phyloP scores from a whole-genome alignment of 257 asterid genomes.

The Solanum virginianum region DNA sequence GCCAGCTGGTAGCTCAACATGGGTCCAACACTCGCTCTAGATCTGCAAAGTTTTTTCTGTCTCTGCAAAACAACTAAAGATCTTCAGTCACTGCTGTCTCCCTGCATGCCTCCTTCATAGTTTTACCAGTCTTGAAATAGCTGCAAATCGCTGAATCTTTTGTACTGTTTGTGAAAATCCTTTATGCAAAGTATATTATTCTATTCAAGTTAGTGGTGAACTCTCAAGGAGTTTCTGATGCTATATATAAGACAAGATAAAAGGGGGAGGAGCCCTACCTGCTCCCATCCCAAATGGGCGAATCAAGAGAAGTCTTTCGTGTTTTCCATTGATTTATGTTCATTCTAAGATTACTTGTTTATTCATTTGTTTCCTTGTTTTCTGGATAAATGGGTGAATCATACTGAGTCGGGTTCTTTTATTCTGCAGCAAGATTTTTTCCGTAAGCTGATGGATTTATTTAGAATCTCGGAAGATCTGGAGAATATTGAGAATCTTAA shows the following conservation, averaged over 20 bases:
- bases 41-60: neutral
- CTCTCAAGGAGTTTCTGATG: neutral
- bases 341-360: neutral
- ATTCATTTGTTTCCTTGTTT: neutral
- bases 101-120: neutral
- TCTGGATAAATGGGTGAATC: neutral
- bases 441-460: constrained; percentile 71
- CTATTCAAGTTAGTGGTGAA: neutral
- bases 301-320: neutral
- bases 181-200: neutral
- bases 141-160: neutral
- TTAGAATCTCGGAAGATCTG: constrained; percentile 73
- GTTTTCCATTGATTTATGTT: neutral
- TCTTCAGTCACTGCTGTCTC: neutral
- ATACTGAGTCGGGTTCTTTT: neutral
- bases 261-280: neutral
- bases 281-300: neutral
- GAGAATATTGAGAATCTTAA: constrained; percentile 75
- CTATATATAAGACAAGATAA: neutral
- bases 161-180: neutral
- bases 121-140: neutral
- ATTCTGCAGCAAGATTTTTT: constrained; percentile 67
- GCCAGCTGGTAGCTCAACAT: neutral
- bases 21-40: neutral
- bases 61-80: neutral